These are phyloP conservation scores for Mycena latifolia DNA, from an alignment of 768 basidiomycete species.

Conservation along the genomic window DNA sequence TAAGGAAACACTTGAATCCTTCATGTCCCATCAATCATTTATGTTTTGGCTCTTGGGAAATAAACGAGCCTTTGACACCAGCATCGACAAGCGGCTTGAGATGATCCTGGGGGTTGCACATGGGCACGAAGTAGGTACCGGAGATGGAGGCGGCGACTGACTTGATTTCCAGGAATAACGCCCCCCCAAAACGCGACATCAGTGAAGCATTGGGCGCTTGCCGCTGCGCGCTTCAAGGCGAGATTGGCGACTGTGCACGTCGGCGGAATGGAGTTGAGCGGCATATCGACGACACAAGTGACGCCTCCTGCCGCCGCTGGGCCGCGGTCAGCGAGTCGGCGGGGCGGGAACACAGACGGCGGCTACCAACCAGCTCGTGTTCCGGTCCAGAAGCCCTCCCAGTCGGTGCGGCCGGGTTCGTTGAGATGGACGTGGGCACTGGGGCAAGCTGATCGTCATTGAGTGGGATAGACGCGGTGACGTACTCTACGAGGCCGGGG, in stretches of 20 bases:
- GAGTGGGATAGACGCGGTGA: background rate
- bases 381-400: conserved; percentile 96
- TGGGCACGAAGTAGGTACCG: background rate
- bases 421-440: conserved; percentile 95
- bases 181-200: conserved; percentile 98
- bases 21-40: background rate
- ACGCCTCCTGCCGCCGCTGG: conserved; percentile 89
- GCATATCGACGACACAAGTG: conserved; percentile 98
- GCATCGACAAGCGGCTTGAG: conserved; percentile 80
- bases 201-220: conserved; percentile 77
- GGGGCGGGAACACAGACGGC: background rate
- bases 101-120: conserved; percentile 60
- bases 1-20: conserved; percentile 82
- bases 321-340: background rate
- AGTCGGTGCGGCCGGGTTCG: conserved; percentile 92
- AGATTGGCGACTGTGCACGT: conserved; percentile 90
- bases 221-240: conserved; percentile 75
- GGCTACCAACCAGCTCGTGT: conserved; percentile 72
- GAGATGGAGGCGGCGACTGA: conserved; percentile 40
- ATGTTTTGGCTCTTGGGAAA: conserved; percentile 58
- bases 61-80: conserved; percentile 96
- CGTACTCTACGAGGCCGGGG: conserved; percentile 87
- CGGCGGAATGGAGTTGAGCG: conserved; percentile 96
- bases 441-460: conserved; percentile 27
- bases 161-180: conserved; percentile 92